Evolutionary conservation across 345 rosid species (phyloP), one percentile per base, ranked within the genome.

Genomic region (Sisymbrium altissimum): DNA sequence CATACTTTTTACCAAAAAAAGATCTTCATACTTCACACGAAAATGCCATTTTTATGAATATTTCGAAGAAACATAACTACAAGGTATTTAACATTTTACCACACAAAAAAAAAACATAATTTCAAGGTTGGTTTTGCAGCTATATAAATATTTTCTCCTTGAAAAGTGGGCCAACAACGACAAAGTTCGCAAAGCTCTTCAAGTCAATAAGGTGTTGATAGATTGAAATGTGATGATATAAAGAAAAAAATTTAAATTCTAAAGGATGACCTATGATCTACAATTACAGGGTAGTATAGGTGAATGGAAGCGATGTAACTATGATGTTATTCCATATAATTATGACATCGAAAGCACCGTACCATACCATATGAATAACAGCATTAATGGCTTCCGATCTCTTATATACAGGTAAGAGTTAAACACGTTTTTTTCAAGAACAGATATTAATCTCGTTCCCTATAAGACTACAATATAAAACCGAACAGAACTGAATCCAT

Each of bases 311-410:
- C 35, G 70, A 54, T 72, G 77, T 64, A 63, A 36, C 18, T 57
- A 57, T 18, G 32, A 29, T 43, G 4, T 19, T 38, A 39, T 40
- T 9, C 55, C 46, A 4, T 72, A 72, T 32, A 41, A 19, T 1
- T 0, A 6, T 0, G 19, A 73, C 46, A 44, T 73, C 3, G 3
- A 14, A 17, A 73, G 39, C 49, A 73, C 57, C 39, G 3, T 73
- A 64, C 77, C 77, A 15, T 73, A 64, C 64, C 77, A 64, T 64
- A 43, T n/a, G 39, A 10, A 54, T 43, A 72, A 63, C 63, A 72
- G 70, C 27, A 44, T 55, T 35, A 35, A 5, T 14, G 71, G 71
- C 38, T 43, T 32, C 5, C 62, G 54, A 63, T 72, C 76, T 72
- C 76, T 72, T 10, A 62, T 72, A 36, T 72, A 0, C 69, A 72